Evolutionary conservation across 2,329 filamentous ascomycete species (phyloP).

Genomic region (Blastomyces parvus): DNA sequence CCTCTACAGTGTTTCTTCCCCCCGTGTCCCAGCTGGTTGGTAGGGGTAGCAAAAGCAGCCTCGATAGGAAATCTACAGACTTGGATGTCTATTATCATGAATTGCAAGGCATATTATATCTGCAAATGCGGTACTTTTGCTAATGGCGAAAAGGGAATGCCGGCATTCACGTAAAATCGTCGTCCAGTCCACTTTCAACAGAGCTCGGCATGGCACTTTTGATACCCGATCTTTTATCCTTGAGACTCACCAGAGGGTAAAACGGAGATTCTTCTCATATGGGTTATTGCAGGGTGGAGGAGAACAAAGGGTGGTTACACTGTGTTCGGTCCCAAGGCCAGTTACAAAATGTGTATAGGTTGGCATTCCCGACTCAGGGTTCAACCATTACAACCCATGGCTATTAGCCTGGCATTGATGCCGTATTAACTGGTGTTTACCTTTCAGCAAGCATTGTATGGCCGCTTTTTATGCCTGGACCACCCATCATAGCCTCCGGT

Average conservation of each 20-base stretch:
- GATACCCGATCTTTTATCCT: neutral
- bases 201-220: neutral
- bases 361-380: neutral
- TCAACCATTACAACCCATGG: neutral
- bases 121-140: neutral
- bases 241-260: neutral
- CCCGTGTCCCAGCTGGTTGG: neutral
- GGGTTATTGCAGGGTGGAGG: conserved; percentile 3
- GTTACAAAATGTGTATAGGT: neutral
- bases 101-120: neutral
- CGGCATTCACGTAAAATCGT: neutral
- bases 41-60: neutral
- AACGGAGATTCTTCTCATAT: conserved; percentile 5
- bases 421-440: conserved; percentile 1
- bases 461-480: neutral
- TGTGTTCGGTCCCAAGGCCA: neutral
- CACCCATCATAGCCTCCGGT: neutral
- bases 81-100: neutral
- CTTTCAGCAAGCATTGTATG: neutral
- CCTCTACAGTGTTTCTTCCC: neutral
- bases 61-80: neutral
- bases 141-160: neutral
- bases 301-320: conserved; percentile 3
- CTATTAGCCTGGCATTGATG: neutral
- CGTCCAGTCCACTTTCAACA: neutral